These are phyloP conservation scores for Paecilomyces sp. DNA, from an alignment of 2,329 filamentous ascomycete genomes.

Conservation along the genomic window DNA sequence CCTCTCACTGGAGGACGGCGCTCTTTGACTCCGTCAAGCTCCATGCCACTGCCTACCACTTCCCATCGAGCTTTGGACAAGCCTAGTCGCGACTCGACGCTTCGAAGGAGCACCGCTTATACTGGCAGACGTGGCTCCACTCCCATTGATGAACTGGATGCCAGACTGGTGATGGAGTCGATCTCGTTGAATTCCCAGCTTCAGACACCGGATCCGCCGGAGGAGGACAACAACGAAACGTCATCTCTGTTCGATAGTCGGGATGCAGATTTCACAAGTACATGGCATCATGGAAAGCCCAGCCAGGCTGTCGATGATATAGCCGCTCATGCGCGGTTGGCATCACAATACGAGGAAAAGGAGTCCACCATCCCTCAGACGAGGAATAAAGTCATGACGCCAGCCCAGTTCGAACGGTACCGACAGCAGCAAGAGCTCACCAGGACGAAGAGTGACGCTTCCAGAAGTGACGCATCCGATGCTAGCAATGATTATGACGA, in stretches of 20 bases:
- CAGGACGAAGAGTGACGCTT: constrained; percentile 45
- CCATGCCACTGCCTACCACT: constrained; percentile 16
- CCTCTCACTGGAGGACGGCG: constrained; percentile 8
- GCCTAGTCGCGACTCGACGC: constrained; percentile 12
- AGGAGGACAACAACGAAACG: constrained; percentile 15
- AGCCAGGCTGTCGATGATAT: constrained; percentile 15
- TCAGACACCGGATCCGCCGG: constrained; percentile 9
- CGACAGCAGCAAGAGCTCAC: constrained; percentile 63
- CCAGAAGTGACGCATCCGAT: constrained; percentile 48
- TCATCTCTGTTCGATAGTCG: constrained; percentile 19
- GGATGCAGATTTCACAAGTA: constrained; percentile 3
- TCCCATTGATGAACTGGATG: constrained; percentile 32
- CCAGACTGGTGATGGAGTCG: constrained; percentile 29
- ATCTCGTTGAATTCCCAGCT: constrained; percentile 19
- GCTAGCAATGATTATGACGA: constrained; percentile 65
- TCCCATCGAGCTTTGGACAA: constrained; percentile 25
- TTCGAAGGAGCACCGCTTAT: constrained; percentile 26
- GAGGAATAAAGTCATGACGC: constrained; percentile 78
- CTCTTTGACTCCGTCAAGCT: constrained; percentile 8
- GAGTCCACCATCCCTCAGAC: constrained; percentile 26
- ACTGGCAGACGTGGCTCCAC: constrained; percentile 16
- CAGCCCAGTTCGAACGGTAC: constrained; percentile 77
- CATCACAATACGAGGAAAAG: constrained; percentile 37
- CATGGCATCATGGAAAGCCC: constrained; percentile 4
- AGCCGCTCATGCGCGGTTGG: constrained; percentile 37